Percentiles rank a stretch among this genome's conserved stretches.
phyloP scores from a whole-genome alignment of 768 basidiomycete species.

The Obba rivulosa region DNA sequence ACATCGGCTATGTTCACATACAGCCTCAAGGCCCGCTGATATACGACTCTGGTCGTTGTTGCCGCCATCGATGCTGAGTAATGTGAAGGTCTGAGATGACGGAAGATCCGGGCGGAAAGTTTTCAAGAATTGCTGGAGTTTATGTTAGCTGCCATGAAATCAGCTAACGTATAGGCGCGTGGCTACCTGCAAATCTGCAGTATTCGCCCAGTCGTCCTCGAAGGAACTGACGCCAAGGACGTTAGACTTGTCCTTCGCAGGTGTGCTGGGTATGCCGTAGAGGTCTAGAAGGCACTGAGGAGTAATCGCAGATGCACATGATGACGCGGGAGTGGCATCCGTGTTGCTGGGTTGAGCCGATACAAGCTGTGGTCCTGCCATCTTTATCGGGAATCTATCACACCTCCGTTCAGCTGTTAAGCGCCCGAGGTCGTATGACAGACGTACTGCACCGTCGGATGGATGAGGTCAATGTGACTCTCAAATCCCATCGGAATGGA shows the following conservation, averaged over 20 bases:
- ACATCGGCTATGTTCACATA: constrained; percentile 24
- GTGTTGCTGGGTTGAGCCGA: background rate
- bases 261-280: constrained; percentile 18
- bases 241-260: constrained; percentile 11
- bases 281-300: constrained; percentile 19
- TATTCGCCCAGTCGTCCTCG: constrained; percentile 16
- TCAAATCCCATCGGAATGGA: constrained; percentile 29
- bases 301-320: constrained; percentile 10
- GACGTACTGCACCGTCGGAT: constrained; percentile 26
- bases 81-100: constrained; percentile 16
- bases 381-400: background rate
- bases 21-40: constrained; percentile 56
- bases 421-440: background rate
- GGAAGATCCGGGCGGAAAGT: constrained; percentile 42
- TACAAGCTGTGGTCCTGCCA: background rate
- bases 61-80: constrained; percentile 24
- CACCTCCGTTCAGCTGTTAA: background rate
- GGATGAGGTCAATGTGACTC: constrained; percentile 26
- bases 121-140: constrained; percentile 43
- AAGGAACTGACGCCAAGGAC: constrained; percentile 19
- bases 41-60: constrained; percentile 40
- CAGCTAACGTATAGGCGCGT: background rate
- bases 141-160: constrained; percentile 23
- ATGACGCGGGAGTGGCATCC: background rate
- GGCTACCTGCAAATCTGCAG: constrained; percentile 13